Base-by-base conservation (phyloP, 306 rosid species). In the Vigna reflexopilosa region DNA sequence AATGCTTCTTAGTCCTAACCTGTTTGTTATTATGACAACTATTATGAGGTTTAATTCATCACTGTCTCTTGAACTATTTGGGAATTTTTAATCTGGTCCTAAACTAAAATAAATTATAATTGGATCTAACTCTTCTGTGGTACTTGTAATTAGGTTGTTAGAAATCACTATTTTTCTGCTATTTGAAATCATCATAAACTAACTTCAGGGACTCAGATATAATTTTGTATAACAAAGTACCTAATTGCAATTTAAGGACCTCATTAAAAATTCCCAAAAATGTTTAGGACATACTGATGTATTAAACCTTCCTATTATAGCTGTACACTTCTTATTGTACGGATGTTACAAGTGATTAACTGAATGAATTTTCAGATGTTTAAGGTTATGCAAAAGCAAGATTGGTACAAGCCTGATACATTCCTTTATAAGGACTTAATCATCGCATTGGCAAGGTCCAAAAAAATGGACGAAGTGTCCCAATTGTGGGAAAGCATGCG, bases 381-480 rank as follows among this genome's bases (percentile, higher is more conserved):
- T 85, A 77, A 74, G 74, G 91, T 92, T 83, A 89, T 89, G 36
- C 93, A 77, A 45, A 95, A 81, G 86, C 97, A 92, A 84, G 97
- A 91, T 24, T 95, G 98, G 98, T 91, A 92, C 88, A 85, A 81
- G 75, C 90, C 98, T 20, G 93, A 95, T 85, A 80, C 77, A 20
- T 92, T 1, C 73, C 42, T 94, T 22, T 94, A 94, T 15, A 94
- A 94, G 82, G 98, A 92, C 88, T 83, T 94, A 47, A 90, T 92
- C 73, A 81, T 94, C 80, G 80, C 97, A 6, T 77, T 94, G 17
- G 97, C 97, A 50, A 88, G 85, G 82, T 74, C 87, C 38, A 87
- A 92, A 62, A 86, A 87, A 77, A 95, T 95, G 99, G 90, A 92
- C 28, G 89, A 88, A 2, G 98, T 83, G n/a, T 88, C 87, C 91